phyloP scores from a whole-genome alignment of 192 early-diverging fungal genomes.

The Coemansia sp. region DNA sequence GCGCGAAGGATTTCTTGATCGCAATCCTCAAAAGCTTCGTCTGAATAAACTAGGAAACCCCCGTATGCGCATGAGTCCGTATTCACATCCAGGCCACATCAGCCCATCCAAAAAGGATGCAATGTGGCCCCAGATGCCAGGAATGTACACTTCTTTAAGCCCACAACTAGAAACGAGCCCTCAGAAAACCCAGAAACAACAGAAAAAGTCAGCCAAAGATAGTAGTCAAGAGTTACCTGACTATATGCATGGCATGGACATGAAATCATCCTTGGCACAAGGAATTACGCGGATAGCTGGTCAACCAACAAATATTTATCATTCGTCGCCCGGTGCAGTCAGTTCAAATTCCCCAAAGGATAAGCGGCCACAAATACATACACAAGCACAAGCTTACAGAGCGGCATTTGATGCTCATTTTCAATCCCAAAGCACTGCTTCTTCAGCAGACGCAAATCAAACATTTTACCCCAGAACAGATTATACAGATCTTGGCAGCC shows the following conservation, averaged over 20 bases:
- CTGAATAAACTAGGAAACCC: conserved; percentile 9
- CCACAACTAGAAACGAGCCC: neutral
- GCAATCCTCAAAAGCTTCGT: conserved; percentile 17
- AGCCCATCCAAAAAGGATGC: neutral
- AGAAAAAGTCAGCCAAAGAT: neutral
- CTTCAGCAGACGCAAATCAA: neutral
- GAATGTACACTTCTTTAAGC: neutral
- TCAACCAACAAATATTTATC: neutral
- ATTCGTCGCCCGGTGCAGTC: neutral
- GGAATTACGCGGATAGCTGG: conserved; percentile 4
- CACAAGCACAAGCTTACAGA: no score
- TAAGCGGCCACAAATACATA: neutral
- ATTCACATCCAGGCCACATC: neutral
- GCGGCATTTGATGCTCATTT: no score
- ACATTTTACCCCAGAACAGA: neutral
- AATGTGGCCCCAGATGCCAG: neutral
- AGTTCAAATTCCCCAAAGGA: neutral
- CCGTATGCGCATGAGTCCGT: conserved; percentile 6
- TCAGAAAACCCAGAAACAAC: neutral
- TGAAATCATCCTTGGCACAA: neutral
- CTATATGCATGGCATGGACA: neutral
- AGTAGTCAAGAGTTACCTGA: neutral
- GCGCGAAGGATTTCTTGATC: conserved; percentile 22
- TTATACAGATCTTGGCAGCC: neutral
- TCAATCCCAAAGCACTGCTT: neutral